Conservation (phyloP, 2,329 filamentous ascomycete genomes). For the Sporothrix globosa region DNA sequence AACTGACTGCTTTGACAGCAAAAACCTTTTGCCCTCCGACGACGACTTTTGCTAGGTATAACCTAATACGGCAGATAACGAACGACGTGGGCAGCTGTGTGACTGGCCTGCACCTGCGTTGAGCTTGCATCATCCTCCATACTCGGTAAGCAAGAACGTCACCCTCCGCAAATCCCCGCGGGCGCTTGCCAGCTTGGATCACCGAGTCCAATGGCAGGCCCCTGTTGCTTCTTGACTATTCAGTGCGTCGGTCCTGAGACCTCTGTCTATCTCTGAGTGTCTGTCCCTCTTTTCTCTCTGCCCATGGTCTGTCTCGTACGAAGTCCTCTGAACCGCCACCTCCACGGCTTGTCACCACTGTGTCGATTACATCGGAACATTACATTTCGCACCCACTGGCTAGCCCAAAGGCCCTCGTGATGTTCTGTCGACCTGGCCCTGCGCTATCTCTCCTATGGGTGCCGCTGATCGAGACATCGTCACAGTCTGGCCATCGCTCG, state of each 20-base stretch:
- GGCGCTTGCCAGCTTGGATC: conserved; percentile 23
- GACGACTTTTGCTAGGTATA: not conserved
- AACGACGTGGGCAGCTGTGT: not conserved
- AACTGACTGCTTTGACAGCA: conserved; percentile 23
- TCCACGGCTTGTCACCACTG: conserved; percentile 8
- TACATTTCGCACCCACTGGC: not conserved
- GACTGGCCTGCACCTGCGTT: conserved; percentile 16
- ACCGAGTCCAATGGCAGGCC: conserved; percentile 17
- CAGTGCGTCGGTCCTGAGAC: not conserved
- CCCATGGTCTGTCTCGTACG: not conserved
- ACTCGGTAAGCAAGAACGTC: conserved; percentile 23
- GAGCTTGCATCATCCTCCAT: conserved; percentile 19
- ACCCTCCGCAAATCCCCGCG: not conserved
- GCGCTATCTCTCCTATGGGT: not conserved
- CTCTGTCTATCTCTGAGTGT: not conserved
- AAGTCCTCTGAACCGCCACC: conserved; percentile 6
- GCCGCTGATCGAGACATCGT: not conserved
- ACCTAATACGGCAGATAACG: not conserved
- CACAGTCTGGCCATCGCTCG: too few relatives aligned
- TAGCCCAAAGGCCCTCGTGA: not conserved
- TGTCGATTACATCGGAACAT: not conserved
- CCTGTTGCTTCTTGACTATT: not conserved
- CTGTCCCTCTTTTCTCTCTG: not conserved
- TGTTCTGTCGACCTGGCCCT: not conserved
- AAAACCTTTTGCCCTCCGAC: conserved; percentile 12